Base-by-base conservation (phyloP, 2,329 filamentous ascomycete genomes). In the Colletotrichum aenigma region DNA sequence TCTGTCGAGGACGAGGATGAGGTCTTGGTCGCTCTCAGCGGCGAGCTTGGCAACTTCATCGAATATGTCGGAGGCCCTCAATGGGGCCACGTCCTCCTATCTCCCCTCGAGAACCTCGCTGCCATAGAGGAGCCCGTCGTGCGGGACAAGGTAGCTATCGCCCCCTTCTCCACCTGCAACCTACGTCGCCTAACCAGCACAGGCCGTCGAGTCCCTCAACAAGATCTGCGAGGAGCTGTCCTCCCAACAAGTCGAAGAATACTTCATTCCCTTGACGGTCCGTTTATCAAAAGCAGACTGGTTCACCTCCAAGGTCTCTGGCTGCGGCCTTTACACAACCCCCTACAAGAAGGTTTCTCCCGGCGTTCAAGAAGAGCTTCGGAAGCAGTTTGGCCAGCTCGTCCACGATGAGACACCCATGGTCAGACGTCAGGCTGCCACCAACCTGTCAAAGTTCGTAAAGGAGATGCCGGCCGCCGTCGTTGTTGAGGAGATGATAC, bases 271-370 rank as follows among this genome's bases (percentile, higher is more conserved):
- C 77, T 93, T 99, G 83, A 96, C 96, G 76, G 92, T 98, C 83
- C 95, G 97, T 83, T 94, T 99, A 77, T 97, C 97, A 79, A 99
- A 98, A 91, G 97, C 97, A 87, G 97, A 99, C 88, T 99, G 97
- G 97, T 99, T 99, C 87, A 99, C 97, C 74, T 98, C 97, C 79
- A 99, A 98, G 88, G 97, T 99, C 79, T 99, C 97, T 36, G 97
- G 96, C 77, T 98, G 96, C 79, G 97, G 97, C 78, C 94, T 99
- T 78, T 99, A 96, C 89, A 97, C 95, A 84, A 92, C 93, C 65
- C 96, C 97, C 78, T 99, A 99, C 89, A 94, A 93, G 82, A 98
- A 97, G 89, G 95, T 97, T 76, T 94, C 95, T 71, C 91, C 94
- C 67, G 90, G 93, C n/a, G 92, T 96, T 79, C 97, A 99, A 87